These are phyloP conservation scores for Macrocybe gigantea DNA, from an alignment of 768 basidiomycete species.

Conservation along the genomic window DNA sequence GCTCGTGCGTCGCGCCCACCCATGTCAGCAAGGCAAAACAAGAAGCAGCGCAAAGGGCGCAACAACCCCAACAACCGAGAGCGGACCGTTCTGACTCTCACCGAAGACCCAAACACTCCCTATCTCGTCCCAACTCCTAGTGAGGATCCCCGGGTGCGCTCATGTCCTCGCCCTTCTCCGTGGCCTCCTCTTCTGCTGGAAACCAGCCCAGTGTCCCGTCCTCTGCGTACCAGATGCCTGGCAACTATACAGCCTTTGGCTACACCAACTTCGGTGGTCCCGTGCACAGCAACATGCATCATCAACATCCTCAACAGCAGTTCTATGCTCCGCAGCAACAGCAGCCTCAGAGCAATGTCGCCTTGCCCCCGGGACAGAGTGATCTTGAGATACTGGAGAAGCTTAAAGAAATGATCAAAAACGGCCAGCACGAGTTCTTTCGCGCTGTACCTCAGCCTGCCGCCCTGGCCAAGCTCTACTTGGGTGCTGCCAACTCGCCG, in stretches of 20 bases:
- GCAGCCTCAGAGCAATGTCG: constrained; percentile 11
- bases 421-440: constrained; percentile 68
- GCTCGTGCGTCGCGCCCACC: constrained; percentile 13
- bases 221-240: constrained; percentile 25
- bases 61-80: constrained; percentile 50
- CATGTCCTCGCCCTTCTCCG: constrained; percentile 33
- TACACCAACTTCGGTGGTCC: constrained; percentile 27
- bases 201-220: constrained; percentile 20
- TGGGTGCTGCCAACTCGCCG: constrained; percentile 35
- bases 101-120: constrained; percentile 49
- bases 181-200: constrained; percentile 26
- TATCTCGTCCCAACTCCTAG: constrained; percentile 46
- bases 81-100: constrained; percentile 65
- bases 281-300: constrained; percentile 21
- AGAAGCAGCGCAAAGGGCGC: constrained; percentile 53
- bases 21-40: constrained; percentile 60
- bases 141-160: constrained; percentile 39
- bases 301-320: constrained; percentile 14
- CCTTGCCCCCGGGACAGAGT: constrained; percentile 48
- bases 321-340: constrained; percentile 15
- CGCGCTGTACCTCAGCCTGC: constrained; percentile 61
- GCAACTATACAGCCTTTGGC: constrained; percentile 28
- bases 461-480: constrained; percentile 58
- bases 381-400: constrained; percentile 74
- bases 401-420: constrained; percentile 68